Base-by-base conservation (phyloP, 345 rosid genomes). In the Reutealis trisperma region DNA sequence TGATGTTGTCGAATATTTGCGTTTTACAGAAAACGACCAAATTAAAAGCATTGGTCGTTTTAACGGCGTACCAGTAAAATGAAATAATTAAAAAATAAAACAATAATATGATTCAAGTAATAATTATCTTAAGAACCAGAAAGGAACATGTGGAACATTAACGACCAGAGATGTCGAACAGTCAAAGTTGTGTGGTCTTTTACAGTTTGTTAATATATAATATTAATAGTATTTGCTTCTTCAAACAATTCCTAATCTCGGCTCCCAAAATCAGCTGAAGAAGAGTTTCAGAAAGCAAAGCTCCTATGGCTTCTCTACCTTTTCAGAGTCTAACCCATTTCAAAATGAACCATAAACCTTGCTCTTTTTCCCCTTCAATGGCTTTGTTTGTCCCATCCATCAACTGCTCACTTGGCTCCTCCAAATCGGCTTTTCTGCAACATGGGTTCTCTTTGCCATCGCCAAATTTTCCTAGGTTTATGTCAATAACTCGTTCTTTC, bases 351-450 rank as follows among this genome's bases (percentile, higher is more conserved):
- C 68, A 76, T 22, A 47, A 13, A 15, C 37, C 65, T 15, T 68
- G 71, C 55, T 70, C 78, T 72, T 54, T 75, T 8, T 76, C 64
- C 76, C 65, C 89, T 73, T 68, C 90, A 5, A 30, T 81, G 84
- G 75, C 86, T 63, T 83, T 76, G 73, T 34, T 72, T 70, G 49
- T 63, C 69, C 83, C 89, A 44, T 77, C 93, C 51, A 55, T 81
- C 75, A 85, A 82, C 71, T 86, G 86, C 75, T 80, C 90, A 73
- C 73, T 87, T 64, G 85, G 80, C 71, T 67, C 87, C 22, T 86
- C 92, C 1, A 87, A 83, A 79, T 88, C 88, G 4, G 80, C 81
- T 55, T 85, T 86, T 82, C 57, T 85, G 79, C 85, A 82, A 75
- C 82, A 73, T 70, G 97, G 91, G 77, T 86, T 87, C 51, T 82